Evolutionary conservation across 1,139 yeast species (phyloP).

Genomic region (Lodderomyces theae): DNA sequence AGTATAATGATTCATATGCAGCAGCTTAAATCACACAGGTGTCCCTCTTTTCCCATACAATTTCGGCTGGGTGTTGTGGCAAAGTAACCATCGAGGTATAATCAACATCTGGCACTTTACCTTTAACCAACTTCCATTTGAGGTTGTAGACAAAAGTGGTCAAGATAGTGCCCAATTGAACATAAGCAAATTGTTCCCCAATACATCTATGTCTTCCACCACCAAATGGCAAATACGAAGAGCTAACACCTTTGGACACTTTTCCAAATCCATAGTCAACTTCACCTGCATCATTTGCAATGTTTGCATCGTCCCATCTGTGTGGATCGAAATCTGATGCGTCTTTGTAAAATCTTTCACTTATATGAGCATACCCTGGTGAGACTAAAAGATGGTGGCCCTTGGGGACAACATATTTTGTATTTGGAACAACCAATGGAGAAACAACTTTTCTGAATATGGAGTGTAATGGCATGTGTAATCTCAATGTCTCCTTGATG

Average conservation of each 20-base stretch:
- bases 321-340: conserved; percentile 73
- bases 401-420: conserved; percentile 77
- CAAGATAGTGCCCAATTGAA: conserved; percentile 86
- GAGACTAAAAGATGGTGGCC: conserved; percentile 90
- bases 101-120: conserved; percentile 71
- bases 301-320: conserved; percentile 71
- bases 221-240: conserved; percentile 96
- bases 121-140: conserved; percentile 70
- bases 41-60: conserved; percentile 69
- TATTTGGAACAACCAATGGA: conserved; percentile 75
- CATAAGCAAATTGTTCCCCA: conserved; percentile 97
- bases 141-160: conserved; percentile 72
- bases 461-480: conserved; percentile 96
- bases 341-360: conserved; percentile 73
- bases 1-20: neutral
- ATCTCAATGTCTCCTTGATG: conserved; percentile 88
- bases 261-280: conserved; percentile 96
- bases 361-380: conserved; percentile 87
- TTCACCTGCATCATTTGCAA: conserved; percentile 35
- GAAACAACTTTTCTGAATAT: conserved; percentile 87
- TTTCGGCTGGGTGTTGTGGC: conserved; percentile 75
- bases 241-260: conserved; percentile 89
- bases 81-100: conserved; percentile 92
- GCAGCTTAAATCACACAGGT: neutral
- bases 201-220: conserved; percentile 99